These are phyloP conservation scores for Phytophthora sansomeana DNA, from an alignment of 352 stramenopile genomes.

Conservation along the genomic window DNA sequence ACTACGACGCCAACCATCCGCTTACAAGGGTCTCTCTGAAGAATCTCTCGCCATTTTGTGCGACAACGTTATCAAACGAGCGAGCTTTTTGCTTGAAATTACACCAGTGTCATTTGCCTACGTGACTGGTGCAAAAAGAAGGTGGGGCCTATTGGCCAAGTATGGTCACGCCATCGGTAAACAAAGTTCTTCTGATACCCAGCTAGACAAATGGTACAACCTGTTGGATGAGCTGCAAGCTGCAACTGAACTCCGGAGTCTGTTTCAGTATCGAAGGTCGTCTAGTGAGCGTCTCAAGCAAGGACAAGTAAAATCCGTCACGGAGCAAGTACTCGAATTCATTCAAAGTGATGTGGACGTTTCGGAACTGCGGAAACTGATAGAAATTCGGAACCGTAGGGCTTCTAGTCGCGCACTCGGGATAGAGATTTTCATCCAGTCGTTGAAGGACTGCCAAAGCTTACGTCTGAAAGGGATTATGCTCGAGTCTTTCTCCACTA, in stretches of 20 bases:
- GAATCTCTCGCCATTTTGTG: constrained; percentile 74
- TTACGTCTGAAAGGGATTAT: constrained; percentile 45
- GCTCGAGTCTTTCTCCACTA: constrained; percentile 54
- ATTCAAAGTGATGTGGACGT: constrained; percentile 85
- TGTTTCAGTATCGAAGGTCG: constrained; percentile 79
- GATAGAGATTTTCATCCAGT: constrained; percentile 53
- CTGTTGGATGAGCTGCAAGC: constrained; percentile 81
- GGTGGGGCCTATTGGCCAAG: constrained; percentile 76
- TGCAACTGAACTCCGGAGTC: constrained; percentile 70
- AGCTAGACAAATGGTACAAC: constrained; percentile 84
- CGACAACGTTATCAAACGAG: constrained; percentile 75
- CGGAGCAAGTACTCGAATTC: constrained; percentile 86
- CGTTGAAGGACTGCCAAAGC: constrained; percentile 38
- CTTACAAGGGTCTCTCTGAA: constrained; percentile 80
- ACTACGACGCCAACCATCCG: constrained; percentile 73
- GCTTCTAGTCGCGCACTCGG: constrained; percentile 53
- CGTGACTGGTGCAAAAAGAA: constrained; percentile 70
- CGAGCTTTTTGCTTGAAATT: constrained; percentile 76
- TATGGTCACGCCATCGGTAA: constrained; percentile 73
- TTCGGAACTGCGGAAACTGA: constrained; percentile 53
- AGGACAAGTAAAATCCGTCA: constrained; percentile 69
- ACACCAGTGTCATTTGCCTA: constrained; percentile 81
- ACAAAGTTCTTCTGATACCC: constrained; percentile 47
- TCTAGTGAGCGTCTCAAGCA: constrained; percentile 73
- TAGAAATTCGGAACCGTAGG: constrained; percentile 57